These are phyloP conservation scores for Lachancea meyersii DNA, from an alignment of 805 yeast species.

Conservation along the genomic window DNA sequence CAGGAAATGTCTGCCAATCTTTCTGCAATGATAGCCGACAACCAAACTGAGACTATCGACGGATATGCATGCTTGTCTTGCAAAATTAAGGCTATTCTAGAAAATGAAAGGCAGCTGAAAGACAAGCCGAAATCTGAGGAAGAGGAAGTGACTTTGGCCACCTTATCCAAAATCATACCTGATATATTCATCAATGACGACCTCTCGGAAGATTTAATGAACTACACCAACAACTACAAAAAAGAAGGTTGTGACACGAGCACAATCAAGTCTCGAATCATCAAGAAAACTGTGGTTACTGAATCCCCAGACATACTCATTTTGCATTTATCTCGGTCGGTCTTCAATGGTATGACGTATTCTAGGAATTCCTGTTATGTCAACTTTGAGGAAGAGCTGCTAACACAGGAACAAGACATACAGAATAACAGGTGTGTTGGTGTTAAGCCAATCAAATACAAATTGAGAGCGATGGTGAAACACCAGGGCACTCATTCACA, in stretches of 20 bases:
- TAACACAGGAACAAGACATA: constrained; percentile 38
- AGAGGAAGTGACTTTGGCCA: constrained; percentile 32
- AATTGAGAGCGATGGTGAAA: constrained; percentile 64
- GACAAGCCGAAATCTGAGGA: constrained; percentile 19
- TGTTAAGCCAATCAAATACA: constrained; percentile 40
- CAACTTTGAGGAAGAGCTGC: constrained; percentile 52
- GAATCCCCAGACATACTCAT: constrained; percentile 67
- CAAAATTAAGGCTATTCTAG: constrained; percentile 41
- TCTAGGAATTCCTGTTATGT: constrained; percentile 73
- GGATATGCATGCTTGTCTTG: constrained; percentile 79
- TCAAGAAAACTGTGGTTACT: constrained; percentile 54
- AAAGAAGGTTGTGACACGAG: constrained; percentile 40
- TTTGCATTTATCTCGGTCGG: constrained; percentile 82
- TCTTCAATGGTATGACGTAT: constrained; percentile 59
- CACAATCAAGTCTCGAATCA: constrained; percentile 55
- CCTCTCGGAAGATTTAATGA: constrained; percentile 44
- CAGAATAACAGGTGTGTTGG: constrained; percentile 16
- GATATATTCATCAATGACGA: constrained; percentile 58
- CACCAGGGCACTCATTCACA: constrained; percentile 84
- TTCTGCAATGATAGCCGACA: constrained; percentile 47
- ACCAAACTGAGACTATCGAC: constrained; percentile 62
- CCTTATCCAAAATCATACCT: constrained; percentile 34
- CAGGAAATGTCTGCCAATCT: constrained; percentile 42
- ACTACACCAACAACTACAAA: constrained; percentile 43
- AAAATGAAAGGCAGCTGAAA: constrained; percentile 27